Evolutionary conservation across 768 basidiomycete species (phyloP).

Genomic region (Auricularia cornea): DNA sequence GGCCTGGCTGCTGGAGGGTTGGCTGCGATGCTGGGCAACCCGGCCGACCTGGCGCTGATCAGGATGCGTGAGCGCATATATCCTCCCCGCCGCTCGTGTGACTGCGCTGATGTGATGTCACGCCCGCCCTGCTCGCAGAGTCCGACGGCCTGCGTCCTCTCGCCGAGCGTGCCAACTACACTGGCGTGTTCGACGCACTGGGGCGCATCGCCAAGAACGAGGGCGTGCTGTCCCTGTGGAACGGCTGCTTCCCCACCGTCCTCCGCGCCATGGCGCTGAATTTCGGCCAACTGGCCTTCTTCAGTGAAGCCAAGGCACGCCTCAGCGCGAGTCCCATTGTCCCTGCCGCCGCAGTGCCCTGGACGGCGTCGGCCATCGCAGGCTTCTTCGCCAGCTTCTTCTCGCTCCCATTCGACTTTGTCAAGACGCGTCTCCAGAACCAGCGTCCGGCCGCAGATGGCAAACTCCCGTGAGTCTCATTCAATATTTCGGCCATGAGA

Average conservation of each 20-base stretch:
- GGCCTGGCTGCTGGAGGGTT: neutral
- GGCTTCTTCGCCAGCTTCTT: conserved; percentile 1
- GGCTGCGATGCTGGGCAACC: neutral
- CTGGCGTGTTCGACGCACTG: neutral
- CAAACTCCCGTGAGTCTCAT: neutral
- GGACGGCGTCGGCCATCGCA: neutral
- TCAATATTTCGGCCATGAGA: neutral
- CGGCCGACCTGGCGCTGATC: neutral
- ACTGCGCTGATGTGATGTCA: neutral
- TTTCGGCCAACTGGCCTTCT: neutral
- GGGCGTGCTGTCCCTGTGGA: neutral
- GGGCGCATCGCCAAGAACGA: neutral
- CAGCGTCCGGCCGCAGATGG: neutral
- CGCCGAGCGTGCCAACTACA: neutral
- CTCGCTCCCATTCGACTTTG: neutral
- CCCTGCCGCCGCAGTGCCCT: neutral
- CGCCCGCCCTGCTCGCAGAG: neutral
- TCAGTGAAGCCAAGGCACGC: neutral
- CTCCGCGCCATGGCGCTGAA: neutral
- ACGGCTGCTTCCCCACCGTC: neutral
- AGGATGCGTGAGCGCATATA: neutral
- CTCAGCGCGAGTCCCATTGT: neutral
- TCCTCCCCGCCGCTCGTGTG: neutral
- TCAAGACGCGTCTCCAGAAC: conserved; percentile 1
- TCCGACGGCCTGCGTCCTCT: neutral